Percentiles rank a stretch among this genome's conserved stretches.
Conservation (phyloP, 1,284 basidiomycete genomes). For the Papiliotrema fonsecae region DNA sequence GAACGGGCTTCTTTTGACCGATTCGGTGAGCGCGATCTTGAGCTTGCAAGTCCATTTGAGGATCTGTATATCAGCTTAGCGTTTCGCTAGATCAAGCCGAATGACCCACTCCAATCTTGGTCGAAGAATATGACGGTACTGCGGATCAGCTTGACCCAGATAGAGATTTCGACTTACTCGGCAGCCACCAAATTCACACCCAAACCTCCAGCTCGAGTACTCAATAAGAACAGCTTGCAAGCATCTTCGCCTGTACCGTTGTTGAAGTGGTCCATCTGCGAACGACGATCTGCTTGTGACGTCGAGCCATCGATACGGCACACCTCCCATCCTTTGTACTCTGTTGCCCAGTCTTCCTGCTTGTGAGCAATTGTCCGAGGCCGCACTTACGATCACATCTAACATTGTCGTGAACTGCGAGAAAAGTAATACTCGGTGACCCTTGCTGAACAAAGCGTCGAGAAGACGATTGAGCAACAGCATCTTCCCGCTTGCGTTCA, state of each 20-base stretch:
- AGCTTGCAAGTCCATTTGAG: slow-evolving; percentile 94
- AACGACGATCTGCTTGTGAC: slow-evolving; percentile 67
- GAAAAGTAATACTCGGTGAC: slow-evolving; percentile 90
- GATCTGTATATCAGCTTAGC: slow-evolving; percentile 56
- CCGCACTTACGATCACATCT: slow-evolving; percentile 69
- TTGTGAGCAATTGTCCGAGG: slow-evolving; percentile 5
- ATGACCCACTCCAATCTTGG: slow-evolving; percentile 75
- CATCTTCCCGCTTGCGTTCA: slow-evolving; percentile 92
- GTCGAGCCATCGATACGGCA: slow-evolving; percentile 90
- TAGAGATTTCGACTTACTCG: slow-evolving; percentile 52
- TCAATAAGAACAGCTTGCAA: slow-evolving; percentile 79
- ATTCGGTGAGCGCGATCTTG: slow-evolving; percentile 95
- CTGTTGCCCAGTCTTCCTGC: slow-evolving; percentile 72
- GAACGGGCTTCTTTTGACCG: slow-evolving; percentile 81
- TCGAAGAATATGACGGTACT: slow-evolving; percentile 88
- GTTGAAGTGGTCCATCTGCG: slow-evolving; percentile 83
- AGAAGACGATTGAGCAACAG: slow-evolving; percentile 85
- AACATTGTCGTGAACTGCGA: slow-evolving; percentile 93
- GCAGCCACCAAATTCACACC: slow-evolving; percentile 90
- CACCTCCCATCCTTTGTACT: slow-evolving; percentile 71
- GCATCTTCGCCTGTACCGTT: slow-evolving; percentile 62
- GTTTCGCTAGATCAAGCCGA: background rate
- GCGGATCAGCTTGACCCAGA: background rate
- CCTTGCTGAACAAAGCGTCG: slow-evolving; percentile 70
- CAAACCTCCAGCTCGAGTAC: slow-evolving; percentile 86